phyloP scores from a whole-genome alignment of 176 grass and related monocot species.

The Calamus simplicifolius region DNA sequence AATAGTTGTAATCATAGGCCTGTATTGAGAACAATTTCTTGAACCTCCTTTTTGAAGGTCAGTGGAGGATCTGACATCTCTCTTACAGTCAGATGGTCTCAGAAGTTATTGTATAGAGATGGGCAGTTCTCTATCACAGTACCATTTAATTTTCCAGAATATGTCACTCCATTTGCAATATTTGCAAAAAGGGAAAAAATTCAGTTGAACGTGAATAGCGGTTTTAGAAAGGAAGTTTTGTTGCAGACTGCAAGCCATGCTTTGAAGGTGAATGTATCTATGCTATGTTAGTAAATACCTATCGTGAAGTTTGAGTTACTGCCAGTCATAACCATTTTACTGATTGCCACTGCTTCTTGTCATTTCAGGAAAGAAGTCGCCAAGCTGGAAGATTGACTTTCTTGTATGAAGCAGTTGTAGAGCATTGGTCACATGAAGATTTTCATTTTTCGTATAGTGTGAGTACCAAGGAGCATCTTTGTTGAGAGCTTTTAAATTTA shows the following conservation, averaged over 20 bases:
- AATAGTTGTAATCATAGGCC: too few species aligned
- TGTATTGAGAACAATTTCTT: neutral
- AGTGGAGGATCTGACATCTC: constrained; percentile 78
- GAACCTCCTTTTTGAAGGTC: constrained; percentile 31
- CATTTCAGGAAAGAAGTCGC: constrained; percentile 68
- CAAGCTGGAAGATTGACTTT: constrained; percentile 67
- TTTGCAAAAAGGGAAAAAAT: constrained; percentile 90
- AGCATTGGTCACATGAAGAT: constrained; percentile 74
- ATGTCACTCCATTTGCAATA: constrained; percentile 63
- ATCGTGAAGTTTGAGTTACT: neutral
- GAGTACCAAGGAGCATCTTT: constrained; percentile 14
- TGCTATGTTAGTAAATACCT: neutral
- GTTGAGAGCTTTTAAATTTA: too few species aligned
- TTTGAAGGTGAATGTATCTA: constrained; percentile 49
- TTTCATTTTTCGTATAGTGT: constrained; percentile 90
- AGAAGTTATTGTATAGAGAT: constrained; percentile 70
- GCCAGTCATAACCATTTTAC: neutral
- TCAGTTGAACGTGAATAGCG: constrained; percentile 69
- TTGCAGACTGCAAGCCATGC: constrained; percentile 71
- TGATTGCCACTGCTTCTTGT: neutral
- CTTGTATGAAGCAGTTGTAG: constrained; percentile 69
- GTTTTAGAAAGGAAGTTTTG: constrained; percentile 72
- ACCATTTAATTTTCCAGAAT: constrained; percentile 81
- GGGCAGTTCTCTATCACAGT: constrained; percentile 59
- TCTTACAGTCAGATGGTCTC: constrained; percentile 70